Conservation (phyloP, 345 rosid genomes). For the Rhodomyrtus tomentosa region DNA sequence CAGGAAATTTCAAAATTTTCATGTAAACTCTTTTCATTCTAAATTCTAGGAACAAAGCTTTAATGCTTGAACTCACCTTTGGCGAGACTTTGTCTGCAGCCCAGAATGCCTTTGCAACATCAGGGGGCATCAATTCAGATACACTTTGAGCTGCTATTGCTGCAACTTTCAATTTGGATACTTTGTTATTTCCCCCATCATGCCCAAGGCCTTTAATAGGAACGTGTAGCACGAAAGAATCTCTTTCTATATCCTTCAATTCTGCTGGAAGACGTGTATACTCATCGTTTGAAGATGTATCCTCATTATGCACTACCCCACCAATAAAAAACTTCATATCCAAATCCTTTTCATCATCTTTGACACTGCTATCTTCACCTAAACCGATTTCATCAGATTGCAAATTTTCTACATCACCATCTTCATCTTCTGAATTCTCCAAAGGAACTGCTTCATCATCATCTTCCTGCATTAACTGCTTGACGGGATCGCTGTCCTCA, state of each 20-base stretch:
- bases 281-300: slow-evolving; percentile 54
- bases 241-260: slow-evolving; percentile 52
- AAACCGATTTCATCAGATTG: slow-evolving; percentile 39
- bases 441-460: slow-evolving; percentile 34
- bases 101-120: slow-evolving; percentile 80
- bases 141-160: slow-evolving; percentile 75
- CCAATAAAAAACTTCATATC: slow-evolving; percentile 78
- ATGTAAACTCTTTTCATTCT: not conserved
- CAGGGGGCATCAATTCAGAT: slow-evolving; percentile 91
- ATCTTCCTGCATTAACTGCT: slow-evolving; percentile 53
- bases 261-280: slow-evolving; percentile 63
- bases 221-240: slow-evolving; percentile 67
- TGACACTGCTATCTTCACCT: slow-evolving; percentile 21
- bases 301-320: slow-evolving; percentile 80
- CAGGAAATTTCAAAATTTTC: not conserved
- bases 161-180: slow-evolving; percentile 53
- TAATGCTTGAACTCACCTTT: slow-evolving; percentile 36
- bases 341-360: slow-evolving; percentile 43
- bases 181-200: slow-evolving; percentile 27
- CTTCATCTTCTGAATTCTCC: slow-evolving; percentile 49
- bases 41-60: not conserved
- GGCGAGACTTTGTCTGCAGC: slow-evolving; percentile 61
- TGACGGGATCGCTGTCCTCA: slow-evolving; percentile 41
- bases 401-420: slow-evolving; percentile 44
- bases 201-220: slow-evolving; percentile 39